These are phyloP conservation scores for Candida glucosophila DNA, from an alignment of 1,139 yeast genomes.

Conservation along the genomic window DNA sequence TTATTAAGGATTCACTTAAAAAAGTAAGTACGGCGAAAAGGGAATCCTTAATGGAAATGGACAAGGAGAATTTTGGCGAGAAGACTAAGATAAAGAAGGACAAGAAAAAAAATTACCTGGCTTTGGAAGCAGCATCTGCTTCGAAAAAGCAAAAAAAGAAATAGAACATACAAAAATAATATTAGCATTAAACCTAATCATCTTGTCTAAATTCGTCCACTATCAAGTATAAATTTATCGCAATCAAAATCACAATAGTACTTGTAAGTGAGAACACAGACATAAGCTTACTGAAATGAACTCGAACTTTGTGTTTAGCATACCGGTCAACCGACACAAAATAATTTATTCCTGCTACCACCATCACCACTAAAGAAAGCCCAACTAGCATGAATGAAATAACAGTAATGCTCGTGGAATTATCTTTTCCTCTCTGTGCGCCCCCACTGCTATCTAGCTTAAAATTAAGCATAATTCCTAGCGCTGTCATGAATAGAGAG, in stretches of 20 bases:
- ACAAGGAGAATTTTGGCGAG: conserved; percentile 80
- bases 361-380: conserved; percentile 31
- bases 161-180: conserved; percentile 5
- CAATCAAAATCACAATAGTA: conserved; percentile 34
- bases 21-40: conserved; percentile 76
- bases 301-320: conserved; percentile 32
- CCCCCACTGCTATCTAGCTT: conserved; percentile 27
- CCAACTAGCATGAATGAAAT: conserved; percentile 31
- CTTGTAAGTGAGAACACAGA: conserved; percentile 31
- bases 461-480: conserved; percentile 45
- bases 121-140: too few species aligned
- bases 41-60: conserved; percentile 91
- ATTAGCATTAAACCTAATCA: conserved; percentile 1
- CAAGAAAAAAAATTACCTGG: too few species aligned
- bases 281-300: conserved; percentile 25
- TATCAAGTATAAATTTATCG: conserved; percentile 33
- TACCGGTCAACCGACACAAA: conserved; percentile 38
- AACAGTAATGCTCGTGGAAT: too few species aligned
- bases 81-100: conserved; percentile 44
- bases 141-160: too few species aligned
- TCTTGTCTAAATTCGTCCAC: conserved; percentile 30
- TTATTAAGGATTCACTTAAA: conserved; percentile 62
- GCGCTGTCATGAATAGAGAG: conserved; percentile 41
- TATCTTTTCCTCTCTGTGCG: conserved; percentile 5
- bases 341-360: conserved; percentile 37